These are phyloP conservation scores for Diospyros kaki DNA, from an alignment of 148 eudicot genomes.

Conservation along the genomic window DNA sequence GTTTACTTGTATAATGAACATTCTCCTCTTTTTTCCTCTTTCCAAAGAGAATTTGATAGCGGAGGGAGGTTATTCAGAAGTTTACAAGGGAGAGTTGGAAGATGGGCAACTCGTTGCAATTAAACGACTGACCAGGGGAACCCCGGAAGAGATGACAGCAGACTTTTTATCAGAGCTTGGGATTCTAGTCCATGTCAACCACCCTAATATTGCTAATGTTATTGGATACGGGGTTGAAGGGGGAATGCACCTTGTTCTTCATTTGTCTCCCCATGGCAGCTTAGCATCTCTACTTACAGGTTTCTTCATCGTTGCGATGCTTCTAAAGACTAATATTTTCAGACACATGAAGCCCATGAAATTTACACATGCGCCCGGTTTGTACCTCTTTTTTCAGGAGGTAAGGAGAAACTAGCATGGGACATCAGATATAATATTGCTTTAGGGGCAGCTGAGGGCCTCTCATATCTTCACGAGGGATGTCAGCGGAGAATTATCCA, in stretches of 20 bases:
- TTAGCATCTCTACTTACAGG: constrained; percentile 76
- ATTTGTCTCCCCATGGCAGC: constrained; percentile 89
- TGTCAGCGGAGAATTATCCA: constrained; percentile 94
- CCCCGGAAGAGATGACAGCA: constrained; percentile 75
- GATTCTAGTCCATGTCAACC: constrained; percentile 85
- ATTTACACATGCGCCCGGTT: not conserved
- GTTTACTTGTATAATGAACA: not conserved
- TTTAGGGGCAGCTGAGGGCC: constrained; percentile 76
- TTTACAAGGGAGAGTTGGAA: constrained; percentile 70
- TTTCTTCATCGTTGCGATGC: constrained; percentile 1
- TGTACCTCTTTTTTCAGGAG: constrained; percentile 31
- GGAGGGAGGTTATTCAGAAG: constrained; percentile 96
- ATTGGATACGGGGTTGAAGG: constrained; percentile 95
- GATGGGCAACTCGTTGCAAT: constrained; percentile 71
- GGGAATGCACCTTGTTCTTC: constrained; percentile 96
- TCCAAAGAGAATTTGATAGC: constrained; percentile 73
- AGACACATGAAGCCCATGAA: not conserved
- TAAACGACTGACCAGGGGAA: constrained; percentile 68
- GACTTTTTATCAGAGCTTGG: constrained; percentile 97
- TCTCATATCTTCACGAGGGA: constrained; percentile 87
- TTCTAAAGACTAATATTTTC: not conserved
- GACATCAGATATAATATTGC: constrained; percentile 61
- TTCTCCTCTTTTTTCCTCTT: not conserved
- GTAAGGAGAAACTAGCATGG: constrained; percentile 70
- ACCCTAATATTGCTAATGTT: constrained; percentile 83